Evolutionary conservation across 257 asterid species (phyloP).

Genomic region (Hygrophila difformis): DNA sequence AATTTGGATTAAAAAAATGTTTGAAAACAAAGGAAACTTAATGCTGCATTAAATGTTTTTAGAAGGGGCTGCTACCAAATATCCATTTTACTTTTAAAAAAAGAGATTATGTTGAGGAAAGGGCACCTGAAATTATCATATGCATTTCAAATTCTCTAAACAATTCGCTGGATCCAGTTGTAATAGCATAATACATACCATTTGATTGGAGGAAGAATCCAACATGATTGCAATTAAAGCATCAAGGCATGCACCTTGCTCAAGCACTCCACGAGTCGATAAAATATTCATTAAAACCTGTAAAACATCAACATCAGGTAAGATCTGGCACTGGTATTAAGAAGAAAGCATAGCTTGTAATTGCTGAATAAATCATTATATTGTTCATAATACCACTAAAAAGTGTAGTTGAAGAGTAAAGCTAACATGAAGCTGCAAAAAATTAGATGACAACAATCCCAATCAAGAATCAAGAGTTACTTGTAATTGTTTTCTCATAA

Average conservation of each 20-base stretch:
- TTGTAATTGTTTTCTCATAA: conserved; percentile 1
- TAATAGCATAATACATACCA: conserved; percentile 34
- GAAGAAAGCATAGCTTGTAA: conserved; percentile 5
- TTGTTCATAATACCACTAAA: conserved; percentile 4
- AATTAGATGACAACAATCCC: background rate
- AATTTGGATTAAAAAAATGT: no score
- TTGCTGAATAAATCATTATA: conserved; percentile 9
- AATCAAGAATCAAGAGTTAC: background rate
- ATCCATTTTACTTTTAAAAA: no score
- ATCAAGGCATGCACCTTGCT: conserved; percentile 92
- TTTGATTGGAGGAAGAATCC: conserved; percentile 91
- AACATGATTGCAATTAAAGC: conserved; percentile 81
- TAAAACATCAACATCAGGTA: conserved; percentile 16
- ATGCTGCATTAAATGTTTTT: no score
- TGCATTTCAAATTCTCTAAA: background rate
- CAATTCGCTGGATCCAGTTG: conserved; percentile 4
- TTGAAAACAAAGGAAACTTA: no score
- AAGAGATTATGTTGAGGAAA: no score
- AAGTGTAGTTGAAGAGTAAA: conserved; percentile 2
- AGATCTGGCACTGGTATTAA: conserved; percentile 10
- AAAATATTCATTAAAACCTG: conserved; percentile 84
- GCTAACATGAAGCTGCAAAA: conserved; percentile 4
- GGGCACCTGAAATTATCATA: no score
- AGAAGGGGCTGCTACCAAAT: no score
- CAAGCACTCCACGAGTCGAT: conserved; percentile 78